phyloP scores from a whole-genome alignment of 139 green algal species.

The Zygnema cylindricum region DNA sequence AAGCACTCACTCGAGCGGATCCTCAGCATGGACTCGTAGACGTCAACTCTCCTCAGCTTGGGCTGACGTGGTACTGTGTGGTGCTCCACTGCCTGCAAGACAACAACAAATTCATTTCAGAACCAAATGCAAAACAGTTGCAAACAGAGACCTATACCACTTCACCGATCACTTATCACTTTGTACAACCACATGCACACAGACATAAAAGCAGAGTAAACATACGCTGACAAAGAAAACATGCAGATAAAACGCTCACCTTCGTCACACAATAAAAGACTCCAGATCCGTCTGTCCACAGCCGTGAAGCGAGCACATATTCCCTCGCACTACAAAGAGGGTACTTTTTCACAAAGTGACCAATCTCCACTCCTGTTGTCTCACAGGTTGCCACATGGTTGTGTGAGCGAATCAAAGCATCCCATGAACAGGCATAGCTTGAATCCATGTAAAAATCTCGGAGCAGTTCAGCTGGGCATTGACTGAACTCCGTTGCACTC shows the following conservation, averaged over 20 bases:
- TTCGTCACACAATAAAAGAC: slow-evolving; percentile 47
- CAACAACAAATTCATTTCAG: too few relatives aligned
- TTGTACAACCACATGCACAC: too few relatives aligned
- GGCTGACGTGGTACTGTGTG: neutral
- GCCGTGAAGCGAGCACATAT: slow-evolving; percentile 49
- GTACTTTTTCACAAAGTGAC: slow-evolving; percentile 54
- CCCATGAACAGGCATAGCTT: slow-evolving; percentile 9
- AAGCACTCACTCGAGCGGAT: slow-evolving; percentile 23
- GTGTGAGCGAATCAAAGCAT: slow-evolving; percentile 20
- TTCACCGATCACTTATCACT: too few relatives aligned
- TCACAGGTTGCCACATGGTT: slow-evolving; percentile 30
- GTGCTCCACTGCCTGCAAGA: slow-evolving; percentile 31
- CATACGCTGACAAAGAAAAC: too few relatives aligned
- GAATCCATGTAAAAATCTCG: slow-evolving; percentile 57
- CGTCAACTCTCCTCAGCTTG: slow-evolving; percentile 20
- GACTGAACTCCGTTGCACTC: slow-evolving; percentile 33
- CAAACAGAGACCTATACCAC: too few relatives aligned
- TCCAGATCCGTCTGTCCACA: slow-evolving; percentile 16
- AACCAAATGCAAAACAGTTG: too few relatives aligned
- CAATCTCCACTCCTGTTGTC: slow-evolving; percentile 20
- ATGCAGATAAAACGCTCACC: too few relatives aligned
- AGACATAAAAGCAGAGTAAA: too few relatives aligned
- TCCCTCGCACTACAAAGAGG: slow-evolving; percentile 42
- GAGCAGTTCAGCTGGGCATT: slow-evolving; percentile 18
- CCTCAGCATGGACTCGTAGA: slow-evolving; percentile 34